Evolutionary conservation across 176 grass and related monocot species (phyloP).

Genomic region (Triticum monococcum): DNA sequence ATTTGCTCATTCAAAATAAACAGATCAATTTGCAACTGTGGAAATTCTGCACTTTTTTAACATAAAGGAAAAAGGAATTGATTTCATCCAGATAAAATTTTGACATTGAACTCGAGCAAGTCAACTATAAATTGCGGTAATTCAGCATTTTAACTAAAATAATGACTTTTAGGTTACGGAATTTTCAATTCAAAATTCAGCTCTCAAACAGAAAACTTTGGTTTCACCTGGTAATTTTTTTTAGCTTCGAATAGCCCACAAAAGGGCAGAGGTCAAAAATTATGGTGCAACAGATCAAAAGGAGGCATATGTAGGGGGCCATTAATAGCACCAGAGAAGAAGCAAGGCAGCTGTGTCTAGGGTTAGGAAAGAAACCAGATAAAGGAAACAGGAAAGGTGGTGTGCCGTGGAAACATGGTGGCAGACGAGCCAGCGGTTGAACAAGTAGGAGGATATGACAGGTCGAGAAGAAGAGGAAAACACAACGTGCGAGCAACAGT

Average conservation of each 20-base stretch:
- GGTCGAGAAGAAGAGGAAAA: constrained; percentile 9
- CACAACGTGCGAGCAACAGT: neutral
- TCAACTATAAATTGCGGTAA: neutral
- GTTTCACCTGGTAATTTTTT: neutral
- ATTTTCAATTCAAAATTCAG: neutral
- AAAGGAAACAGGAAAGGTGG: neutral
- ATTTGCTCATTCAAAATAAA: neutral
- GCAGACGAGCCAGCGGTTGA: neutral
- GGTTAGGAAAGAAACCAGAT: neutral
- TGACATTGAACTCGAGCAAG: neutral
- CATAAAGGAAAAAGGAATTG: neutral
- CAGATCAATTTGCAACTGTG: neutral
- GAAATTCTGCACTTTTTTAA: constrained; percentile 6
- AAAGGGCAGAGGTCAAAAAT: neutral
- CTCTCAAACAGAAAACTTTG: neutral
- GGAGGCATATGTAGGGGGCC: neutral
- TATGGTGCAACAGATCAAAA: neutral
- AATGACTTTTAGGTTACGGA: neutral
- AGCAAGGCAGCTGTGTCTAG: neutral
- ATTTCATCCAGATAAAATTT: neutral
- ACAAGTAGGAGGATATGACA: neutral
- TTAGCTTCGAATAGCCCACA: neutral
- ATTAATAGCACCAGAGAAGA: neutral
- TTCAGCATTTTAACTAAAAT: constrained; percentile 8
- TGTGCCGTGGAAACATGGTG: neutral